Evolutionary conservation across 169 alveolate genomes (phyloP).

Genomic region (Cyclospora cayetanensis): DNA sequence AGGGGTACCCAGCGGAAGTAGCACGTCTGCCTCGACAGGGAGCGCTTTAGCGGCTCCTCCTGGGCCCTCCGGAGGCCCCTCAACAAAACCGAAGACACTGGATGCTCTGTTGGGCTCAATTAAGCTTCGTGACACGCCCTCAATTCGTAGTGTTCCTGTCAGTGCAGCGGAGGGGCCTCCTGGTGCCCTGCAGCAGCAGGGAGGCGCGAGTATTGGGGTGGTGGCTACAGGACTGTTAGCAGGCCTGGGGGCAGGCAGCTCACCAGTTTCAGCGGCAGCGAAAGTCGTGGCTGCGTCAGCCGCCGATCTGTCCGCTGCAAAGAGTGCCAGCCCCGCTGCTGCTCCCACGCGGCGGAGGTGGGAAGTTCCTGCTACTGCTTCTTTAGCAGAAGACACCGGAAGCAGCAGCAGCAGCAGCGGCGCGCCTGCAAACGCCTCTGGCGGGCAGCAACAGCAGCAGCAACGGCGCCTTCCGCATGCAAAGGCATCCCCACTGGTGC

Average conservation of each 20-base stretch:
- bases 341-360: conserved; percentile 51
- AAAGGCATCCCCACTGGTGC: conserved; percentile 4
- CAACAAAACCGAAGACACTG: conserved; percentile 8
- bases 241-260: conserved; percentile 50
- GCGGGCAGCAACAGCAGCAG: background rate
- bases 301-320: conserved; percentile 43
- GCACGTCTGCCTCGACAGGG: background rate
- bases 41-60: background rate
- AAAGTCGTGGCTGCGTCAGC: conserved; percentile 54
- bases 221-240: conserved; percentile 40
- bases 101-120: conserved; percentile 30
- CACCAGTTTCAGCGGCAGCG: conserved; percentile 57
- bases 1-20: conserved; percentile 6
- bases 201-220: background rate
- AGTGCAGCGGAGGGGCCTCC: conserved; percentile 34
- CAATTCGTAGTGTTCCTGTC: conserved; percentile 45
- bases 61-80: conserved; percentile 35
- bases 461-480: conserved; percentile 18
- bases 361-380: conserved; percentile 23
- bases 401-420: conserved; percentile 50
- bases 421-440: background rate
- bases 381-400: conserved; percentile 8
- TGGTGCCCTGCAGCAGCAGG: conserved; percentile 53
- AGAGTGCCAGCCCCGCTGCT: conserved; percentile 24
- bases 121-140: conserved; percentile 39